Evolutionary conservation across 345 rosid genomes (phyloP), one percentile per base, ranked within the genome.

Genomic region (Eutrema japonicum): DNA sequence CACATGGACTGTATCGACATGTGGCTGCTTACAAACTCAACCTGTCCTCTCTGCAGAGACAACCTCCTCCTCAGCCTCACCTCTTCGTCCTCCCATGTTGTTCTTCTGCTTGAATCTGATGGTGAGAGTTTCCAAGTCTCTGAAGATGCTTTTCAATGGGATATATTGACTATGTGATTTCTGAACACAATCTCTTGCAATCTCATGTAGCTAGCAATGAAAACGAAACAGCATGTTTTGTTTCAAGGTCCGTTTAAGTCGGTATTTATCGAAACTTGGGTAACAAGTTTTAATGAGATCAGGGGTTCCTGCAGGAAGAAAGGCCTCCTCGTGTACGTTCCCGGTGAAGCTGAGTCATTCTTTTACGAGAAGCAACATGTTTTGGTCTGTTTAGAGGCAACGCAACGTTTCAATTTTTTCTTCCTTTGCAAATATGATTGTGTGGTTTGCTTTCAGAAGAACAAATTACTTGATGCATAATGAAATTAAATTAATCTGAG

Each of bases 321-420:
- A 12, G 13, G 14, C 46, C 46, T 42, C 13, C 46, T 42, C 46
- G 13, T 42, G 10, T 42, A 4, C 14, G 30, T 90, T 30, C 4
- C 32, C 32, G 32, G 32, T 30, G 32, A 30, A 30, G 32, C 32
- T 30, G 32, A 86, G 88, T 12, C 92, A 88, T 36, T 89, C 97
- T 48, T 91, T 86, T 84, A 83, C 93, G 4, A 86, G 85, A 81
- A 87, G 81, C 81, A 84, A 91, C 62, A 71, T 89, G 70, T 84
- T 81, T 54, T 88, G 92, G 92, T 78, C 85, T 49, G 77, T 80
- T 32, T 89, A 90, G 64, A 83, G 82, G 59, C 97, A 82, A 73
- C 83, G 80, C 84, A 89, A 82, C 81, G 87, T 86, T 82, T 90
- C 80, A 65, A 82, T 84, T 22, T 22, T 22, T 22, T 22, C 22